A percentile compares a stretch with the other conserved stretches of the same genome.
Conservation (phyloP, 2,329 filamentous ascomycete species). For the Thelonectria olida region DNA sequence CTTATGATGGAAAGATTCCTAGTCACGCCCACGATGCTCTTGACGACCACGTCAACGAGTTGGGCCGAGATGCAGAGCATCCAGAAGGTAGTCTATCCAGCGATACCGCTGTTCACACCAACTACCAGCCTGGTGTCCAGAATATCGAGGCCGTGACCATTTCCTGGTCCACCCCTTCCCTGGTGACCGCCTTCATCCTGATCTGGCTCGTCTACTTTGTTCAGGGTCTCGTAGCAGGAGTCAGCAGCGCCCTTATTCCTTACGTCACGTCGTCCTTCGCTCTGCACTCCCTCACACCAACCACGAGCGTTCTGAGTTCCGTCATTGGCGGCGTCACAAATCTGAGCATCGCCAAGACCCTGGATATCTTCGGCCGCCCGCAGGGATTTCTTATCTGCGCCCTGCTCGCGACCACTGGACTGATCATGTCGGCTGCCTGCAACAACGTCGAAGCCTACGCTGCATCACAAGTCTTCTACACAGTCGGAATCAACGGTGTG, state of each 20-base stretch:
- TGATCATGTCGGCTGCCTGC: constrained; percentile 71
- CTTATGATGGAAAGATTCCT: no score
- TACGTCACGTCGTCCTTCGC: constrained; percentile 60
- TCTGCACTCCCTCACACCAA: constrained; percentile 61
- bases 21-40: no score
- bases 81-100: no score
- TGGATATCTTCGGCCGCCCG: constrained; percentile 71
- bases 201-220: constrained; percentile 61
- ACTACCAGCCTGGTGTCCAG: constrained; percentile 48
- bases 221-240: constrained; percentile 53
- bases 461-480: constrained; percentile 72
- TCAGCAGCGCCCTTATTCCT: constrained; percentile 48
- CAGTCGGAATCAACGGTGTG: constrained; percentile 66
- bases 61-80: no score
- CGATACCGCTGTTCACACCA: neutral
- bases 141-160: constrained; percentile 52
- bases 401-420: constrained; percentile 55
- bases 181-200: constrained; percentile 50
- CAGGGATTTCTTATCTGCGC: constrained; percentile 66
- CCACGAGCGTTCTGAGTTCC: constrained; percentile 60
- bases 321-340: constrained; percentile 67
- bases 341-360: constrained; percentile 70
- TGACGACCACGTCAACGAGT: no score
- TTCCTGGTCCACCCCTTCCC: constrained; percentile 50
- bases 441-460: constrained; percentile 55